Conservation (phyloP, 345 rosid species). For the Physaria fendleri region DNA sequence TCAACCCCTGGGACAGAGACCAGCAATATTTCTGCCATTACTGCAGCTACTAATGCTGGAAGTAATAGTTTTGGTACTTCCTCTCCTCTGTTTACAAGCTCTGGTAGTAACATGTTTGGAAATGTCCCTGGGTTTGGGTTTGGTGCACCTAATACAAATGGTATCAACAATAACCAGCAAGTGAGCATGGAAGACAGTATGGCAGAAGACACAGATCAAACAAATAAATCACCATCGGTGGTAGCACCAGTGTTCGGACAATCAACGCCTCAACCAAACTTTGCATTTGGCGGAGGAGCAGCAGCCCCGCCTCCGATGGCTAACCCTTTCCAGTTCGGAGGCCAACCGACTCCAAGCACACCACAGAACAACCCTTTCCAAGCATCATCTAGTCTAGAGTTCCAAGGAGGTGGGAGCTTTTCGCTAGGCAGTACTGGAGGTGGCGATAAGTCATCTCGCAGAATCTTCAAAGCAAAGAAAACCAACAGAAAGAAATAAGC, state of each 20-base stretch:
- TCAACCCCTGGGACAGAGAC: conserved; percentile 18
- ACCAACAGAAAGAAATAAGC: conserved; percentile 42
- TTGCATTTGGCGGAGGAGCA: conserved; percentile 34
- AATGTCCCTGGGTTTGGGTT: conserved; percentile 38
- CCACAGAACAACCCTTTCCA: conserved; percentile 57
- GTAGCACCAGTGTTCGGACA: conserved; percentile 44
- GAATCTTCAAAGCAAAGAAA: conserved; percentile 40
- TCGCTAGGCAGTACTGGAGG: conserved; percentile 77
- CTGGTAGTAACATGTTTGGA: conserved; percentile 32
- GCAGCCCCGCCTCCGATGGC: conserved; percentile 34
- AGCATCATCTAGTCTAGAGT: conserved; percentile 57
- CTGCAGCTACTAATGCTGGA: conserved; percentile 27
- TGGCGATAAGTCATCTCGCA: conserved; percentile 61
- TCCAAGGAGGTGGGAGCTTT: conserved; percentile 67
- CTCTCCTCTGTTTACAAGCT: conserved; percentile 29
- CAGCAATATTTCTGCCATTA: conserved; percentile 23
- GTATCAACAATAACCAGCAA: conserved; percentile 54
- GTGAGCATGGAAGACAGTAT: conserved; percentile 91
- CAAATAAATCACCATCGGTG: conserved; percentile 36
- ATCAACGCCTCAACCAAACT: conserved; percentile 34
- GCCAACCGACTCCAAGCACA: conserved; percentile 39
- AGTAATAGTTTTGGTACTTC: conserved; percentile 33
- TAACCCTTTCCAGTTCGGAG: conserved; percentile 61
- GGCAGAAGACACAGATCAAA: conserved; percentile 88
- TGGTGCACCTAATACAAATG: conserved; percentile 31